Conservation (phyloP, 768 basidiomycete species). For the Leucocoprinus birnbaumii region DNA sequence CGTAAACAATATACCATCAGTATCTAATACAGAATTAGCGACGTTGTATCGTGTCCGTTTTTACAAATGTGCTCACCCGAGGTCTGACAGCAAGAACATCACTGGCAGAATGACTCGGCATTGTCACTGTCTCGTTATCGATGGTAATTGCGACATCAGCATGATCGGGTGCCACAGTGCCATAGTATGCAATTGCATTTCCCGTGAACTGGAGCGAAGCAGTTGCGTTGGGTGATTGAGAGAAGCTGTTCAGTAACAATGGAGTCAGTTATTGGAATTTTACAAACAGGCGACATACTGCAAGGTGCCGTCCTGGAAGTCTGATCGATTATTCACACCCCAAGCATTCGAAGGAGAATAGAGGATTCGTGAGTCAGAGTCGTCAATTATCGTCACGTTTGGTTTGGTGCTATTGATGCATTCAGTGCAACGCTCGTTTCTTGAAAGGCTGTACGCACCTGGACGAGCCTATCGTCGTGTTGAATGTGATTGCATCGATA, state of each 20-base stretch:
- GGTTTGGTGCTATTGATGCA: constrained; percentile 19
- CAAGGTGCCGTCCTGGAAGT: constrained; percentile 34
- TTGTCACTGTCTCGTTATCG: constrained; percentile 33
- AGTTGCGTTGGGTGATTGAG: constrained; percentile 33
- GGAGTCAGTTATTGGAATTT: too few species aligned
- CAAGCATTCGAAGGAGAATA: constrained; percentile 40
- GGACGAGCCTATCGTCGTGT: constrained; percentile 32
- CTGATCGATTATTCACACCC: constrained; percentile 24
- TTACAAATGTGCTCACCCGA: constrained; percentile 14
- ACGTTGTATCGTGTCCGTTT: background rate
- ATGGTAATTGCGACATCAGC: constrained; percentile 42
- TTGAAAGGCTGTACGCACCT: constrained; percentile 26
- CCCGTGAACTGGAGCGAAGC: constrained; percentile 45
- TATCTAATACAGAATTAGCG: constrained; percentile 18
- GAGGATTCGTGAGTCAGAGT: constrained; percentile 32
- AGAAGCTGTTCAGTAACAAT: constrained; percentile 29
- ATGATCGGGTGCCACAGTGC: constrained; percentile 50
- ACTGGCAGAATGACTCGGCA: constrained; percentile 35
- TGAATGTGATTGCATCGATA: constrained; percentile 46
- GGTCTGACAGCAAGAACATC: constrained; percentile 20
- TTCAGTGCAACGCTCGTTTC: background rate
- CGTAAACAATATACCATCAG: constrained; percentile 26
- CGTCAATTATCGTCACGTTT: constrained; percentile 34
- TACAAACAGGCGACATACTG: constrained; percentile 33
- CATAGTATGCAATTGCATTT: constrained; percentile 52